phyloP scores from a whole-genome alignment of 345 rosid species.

The Eucalyptus dawsonii region DNA sequence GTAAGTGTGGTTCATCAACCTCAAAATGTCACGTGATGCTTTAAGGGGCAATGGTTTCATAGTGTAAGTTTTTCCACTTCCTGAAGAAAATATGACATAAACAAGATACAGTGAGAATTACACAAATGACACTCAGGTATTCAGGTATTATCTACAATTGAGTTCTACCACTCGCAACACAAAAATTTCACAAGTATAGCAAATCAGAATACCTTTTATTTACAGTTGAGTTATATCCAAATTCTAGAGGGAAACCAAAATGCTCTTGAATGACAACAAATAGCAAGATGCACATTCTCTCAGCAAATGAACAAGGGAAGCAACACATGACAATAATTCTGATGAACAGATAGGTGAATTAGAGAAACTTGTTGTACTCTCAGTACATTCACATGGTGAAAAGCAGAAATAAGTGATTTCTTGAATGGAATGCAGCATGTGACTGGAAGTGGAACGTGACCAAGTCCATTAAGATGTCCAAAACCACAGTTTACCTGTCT shows the following conservation, averaged over 20 bases:
- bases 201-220: background rate
- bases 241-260: background rate
- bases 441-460: background rate
- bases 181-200: background rate
- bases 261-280: background rate
- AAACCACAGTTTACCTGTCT: constrained; percentile 46
- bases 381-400: background rate
- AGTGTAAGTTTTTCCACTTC: constrained; percentile 96
- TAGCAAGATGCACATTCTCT: background rate
- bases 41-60: constrained; percentile 96
- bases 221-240: background rate
- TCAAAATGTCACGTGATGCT: constrained; percentile 87
- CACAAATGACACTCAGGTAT: background rate
- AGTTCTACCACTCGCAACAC: background rate
- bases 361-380: background rate
- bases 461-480: background rate
- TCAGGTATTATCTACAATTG: background rate
- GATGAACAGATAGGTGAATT: background rate
- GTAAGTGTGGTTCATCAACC: constrained; percentile 95
- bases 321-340: background rate
- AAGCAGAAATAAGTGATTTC: background rate
- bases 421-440: background rate
- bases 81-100: constrained; percentile 18
- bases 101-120: background rate
- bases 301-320: background rate